Evolutionary conservation across 176 grass and related monocot genomes (phyloP), one percentile per base, ranked within the genome.

Genomic region (Typha latifolia): DNA sequence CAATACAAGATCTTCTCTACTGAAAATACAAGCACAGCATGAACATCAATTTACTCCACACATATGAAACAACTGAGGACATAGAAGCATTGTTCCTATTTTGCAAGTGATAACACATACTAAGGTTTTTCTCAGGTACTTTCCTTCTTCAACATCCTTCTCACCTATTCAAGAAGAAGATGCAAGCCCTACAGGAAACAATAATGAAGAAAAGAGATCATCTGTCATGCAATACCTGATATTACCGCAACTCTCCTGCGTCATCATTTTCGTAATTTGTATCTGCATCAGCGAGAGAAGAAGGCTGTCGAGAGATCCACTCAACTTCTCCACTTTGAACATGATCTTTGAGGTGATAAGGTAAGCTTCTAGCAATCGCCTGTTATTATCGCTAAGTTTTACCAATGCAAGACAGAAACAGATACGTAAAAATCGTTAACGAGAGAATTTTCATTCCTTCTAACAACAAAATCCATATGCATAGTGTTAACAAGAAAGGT

Each of bases 241-340:
- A 11, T 31, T 79, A 3, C 76, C 87, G 0, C 87, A 79, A 10
- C 62, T 88, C 3, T 51, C 72, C 72, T 69, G 68, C 27, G 12
- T 71, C 19, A 51, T 69, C 9, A 65, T 72, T 11, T 63, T 69
- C 29, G 32, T 74, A 32, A 84, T 96, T 67, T 50, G 75, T 3
- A 73, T 68, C 37, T 96, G 87, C 74, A 48, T 96, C 69, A 85
- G 69, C 1, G 91, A 96, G 72, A 88, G 91, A 67, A 84, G 43
- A 64, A 85, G 68, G 8, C 51, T 96, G n/a, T 52, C 20, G 48
- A 43, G 14, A 51, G 87, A 96, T 77, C 87, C 91, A 2, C 71
- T 88, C 64, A 96, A 96, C 70, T 91, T 96, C 79, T 88, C 82
- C 43, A 70, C 84, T 57, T 80, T 88, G 70, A 83, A 76, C 69